These are phyloP conservation scores for Xerocomus brunneocitrinus DNA, from an alignment of 768 basidiomycete genomes.

Conservation along the genomic window DNA sequence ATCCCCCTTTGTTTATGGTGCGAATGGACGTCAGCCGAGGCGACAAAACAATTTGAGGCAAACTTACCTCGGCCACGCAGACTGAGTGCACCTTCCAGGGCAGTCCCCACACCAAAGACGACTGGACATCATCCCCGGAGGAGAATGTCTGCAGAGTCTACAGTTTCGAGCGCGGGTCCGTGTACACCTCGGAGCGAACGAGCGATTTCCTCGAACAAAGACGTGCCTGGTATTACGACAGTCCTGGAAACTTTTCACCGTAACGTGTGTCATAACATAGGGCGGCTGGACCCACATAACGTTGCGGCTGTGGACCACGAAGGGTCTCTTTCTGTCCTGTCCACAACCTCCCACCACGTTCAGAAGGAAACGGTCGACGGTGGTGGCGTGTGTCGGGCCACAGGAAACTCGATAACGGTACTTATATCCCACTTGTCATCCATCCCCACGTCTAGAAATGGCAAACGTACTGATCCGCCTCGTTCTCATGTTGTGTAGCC, in stretches of 20 bases:
- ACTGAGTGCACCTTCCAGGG: constrained; percentile 26
- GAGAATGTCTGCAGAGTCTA: constrained; percentile 22
- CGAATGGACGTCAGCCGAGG: constrained; percentile 41
- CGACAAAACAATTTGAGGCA: constrained; percentile 37
- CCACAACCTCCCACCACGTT: constrained; percentile 8
- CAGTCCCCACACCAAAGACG: constrained; percentile 11
- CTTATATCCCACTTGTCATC: constrained; percentile 17
- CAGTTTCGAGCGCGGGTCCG: constrained; percentile 16
- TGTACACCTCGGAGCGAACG: constrained; percentile 21
- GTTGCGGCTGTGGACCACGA: constrained; percentile 3
- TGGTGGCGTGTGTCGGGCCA: constrained; percentile 21
- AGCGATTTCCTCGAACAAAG: constrained; percentile 3
- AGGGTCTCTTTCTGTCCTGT: neutral
- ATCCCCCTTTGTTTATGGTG: constrained; percentile 51
- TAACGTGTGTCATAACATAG: constrained; percentile 18
- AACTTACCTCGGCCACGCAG: constrained; percentile 35
- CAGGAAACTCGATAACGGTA: constrained; percentile 30
- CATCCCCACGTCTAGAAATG: constrained; percentile 11
- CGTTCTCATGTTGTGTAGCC: constrained; percentile 17
- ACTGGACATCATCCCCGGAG: constrained; percentile 3
- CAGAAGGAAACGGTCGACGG: constrained; percentile 13
- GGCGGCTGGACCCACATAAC: constrained; percentile 11
- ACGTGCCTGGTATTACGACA: constrained; percentile 29
- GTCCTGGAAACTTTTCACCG: constrained; percentile 19
- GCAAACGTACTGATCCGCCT: constrained; percentile 17